phyloP scores from a whole-genome alignment of 2,329 filamentous ascomycete species.

The Beauveria australis region DNA sequence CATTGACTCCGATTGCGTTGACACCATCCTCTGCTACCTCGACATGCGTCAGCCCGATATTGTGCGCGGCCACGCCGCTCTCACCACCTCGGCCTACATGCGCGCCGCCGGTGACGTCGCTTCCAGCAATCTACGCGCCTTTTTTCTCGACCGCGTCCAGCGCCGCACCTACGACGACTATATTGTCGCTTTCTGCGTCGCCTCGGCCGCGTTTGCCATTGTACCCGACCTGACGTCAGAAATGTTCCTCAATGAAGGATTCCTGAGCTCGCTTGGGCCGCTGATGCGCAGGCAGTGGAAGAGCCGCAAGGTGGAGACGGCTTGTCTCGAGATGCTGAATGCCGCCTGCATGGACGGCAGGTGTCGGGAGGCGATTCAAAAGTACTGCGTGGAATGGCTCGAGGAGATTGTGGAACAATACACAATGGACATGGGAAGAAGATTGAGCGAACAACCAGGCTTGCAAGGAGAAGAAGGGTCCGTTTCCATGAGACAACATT shows the following conservation, averaged over 20 bases:
- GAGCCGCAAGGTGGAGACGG: conserved; percentile 76
- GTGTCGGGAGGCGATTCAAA: conserved; percentile 76
- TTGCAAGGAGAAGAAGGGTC: conserved; percentile 52
- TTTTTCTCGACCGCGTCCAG: conserved; percentile 64
- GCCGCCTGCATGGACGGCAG: conserved; percentile 78
- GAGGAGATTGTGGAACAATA: conserved; percentile 73
- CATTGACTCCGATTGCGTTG: conserved; percentile 67
- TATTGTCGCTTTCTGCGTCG: conserved; percentile 88
- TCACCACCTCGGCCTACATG: conserved; percentile 77
- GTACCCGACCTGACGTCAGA: conserved; percentile 65
- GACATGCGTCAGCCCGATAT: conserved; percentile 71
- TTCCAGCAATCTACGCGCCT: conserved; percentile 59
- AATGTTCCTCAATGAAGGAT: conserved; percentile 83
- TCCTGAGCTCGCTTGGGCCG: conserved; percentile 67
- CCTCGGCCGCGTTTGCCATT: conserved; percentile 79
- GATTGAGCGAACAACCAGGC: conserved; percentile 44
- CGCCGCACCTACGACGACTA: conserved; percentile 79
- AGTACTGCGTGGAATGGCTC: conserved; percentile 81
- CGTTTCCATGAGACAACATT: conserved; percentile 53
- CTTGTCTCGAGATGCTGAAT: conserved; percentile 81
- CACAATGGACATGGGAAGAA: conserved; percentile 44
- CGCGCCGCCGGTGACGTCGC: conserved; percentile 67
- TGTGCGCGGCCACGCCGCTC: conserved; percentile 71
- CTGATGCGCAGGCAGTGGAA: conserved; percentile 75
- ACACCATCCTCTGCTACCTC: conserved; percentile 77